A percentile compares a stretch with the other conserved stretches of the same genome.
Conservation (phyloP, 805 yeast genomes). For the Candida koratica region DNA sequence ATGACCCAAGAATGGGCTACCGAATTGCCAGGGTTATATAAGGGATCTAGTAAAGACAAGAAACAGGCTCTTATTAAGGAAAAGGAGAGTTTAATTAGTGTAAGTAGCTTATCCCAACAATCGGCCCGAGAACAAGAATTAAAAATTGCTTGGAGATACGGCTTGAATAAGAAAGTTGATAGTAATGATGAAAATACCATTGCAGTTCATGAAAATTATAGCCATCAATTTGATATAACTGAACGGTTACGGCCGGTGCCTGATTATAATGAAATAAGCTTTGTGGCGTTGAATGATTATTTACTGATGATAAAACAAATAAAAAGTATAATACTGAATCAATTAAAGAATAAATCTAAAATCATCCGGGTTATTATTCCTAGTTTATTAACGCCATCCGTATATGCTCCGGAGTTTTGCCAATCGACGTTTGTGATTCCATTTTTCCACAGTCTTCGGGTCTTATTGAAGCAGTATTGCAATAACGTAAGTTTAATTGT, state of each 20-base stretch:
- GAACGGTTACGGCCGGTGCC: constrained; percentile 67
- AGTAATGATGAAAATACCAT: constrained; percentile 14
- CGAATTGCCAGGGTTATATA: constrained; percentile 73
- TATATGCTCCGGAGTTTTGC: constrained; percentile 53
- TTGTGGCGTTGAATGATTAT: constrained; percentile 39
- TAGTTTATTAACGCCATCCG: constrained; percentile 71
- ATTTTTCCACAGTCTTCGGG: constrained; percentile 56
- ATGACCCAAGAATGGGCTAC: constrained; percentile 55
- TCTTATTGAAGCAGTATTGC: constrained; percentile 46
- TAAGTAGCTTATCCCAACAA: constrained; percentile 52
- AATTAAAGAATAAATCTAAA: constrained; percentile 39
- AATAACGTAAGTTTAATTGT: constrained; percentile 47
- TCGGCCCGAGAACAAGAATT: constrained; percentile 27
- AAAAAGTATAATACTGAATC: constrained; percentile 30
- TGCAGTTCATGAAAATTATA: constrained; percentile 48
- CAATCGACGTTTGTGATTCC: constrained; percentile 49
- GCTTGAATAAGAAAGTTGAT: constrained; percentile 36
- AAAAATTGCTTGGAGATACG: constrained; percentile 95
- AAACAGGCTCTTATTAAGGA: constrained; percentile 55
- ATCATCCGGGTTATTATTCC: constrained; percentile 71
- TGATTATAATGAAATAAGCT: constrained; percentile 54
- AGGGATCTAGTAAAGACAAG: constrained; percentile 63
- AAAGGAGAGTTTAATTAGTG: constrained; percentile 62
- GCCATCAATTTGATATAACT: constrained; percentile 72
- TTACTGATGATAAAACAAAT: constrained; percentile 37